A percentile compares a stretch with the other conserved stretches of the same genome.
Conservation (phyloP, 805 yeast species). For the Cyberlindnera galapagoensis region DNA sequence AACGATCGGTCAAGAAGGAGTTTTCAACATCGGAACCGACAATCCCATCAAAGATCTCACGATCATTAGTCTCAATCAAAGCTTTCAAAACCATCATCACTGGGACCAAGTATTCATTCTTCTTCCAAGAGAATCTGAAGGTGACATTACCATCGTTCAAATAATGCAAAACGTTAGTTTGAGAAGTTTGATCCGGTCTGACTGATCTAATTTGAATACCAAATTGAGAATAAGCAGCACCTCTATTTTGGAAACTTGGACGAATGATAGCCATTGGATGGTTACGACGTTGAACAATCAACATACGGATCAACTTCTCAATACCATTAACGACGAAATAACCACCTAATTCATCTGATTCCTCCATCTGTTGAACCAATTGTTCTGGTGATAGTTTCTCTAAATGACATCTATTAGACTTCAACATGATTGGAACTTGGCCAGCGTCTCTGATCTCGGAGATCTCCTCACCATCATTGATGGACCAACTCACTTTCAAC, state of each 20-base stretch:
- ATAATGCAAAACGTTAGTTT: slow-evolving; percentile 95
- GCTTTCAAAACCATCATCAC: slow-evolving; percentile 91
- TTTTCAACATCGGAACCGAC: slow-evolving; percentile 83
- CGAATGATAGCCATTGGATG: slow-evolving; percentile 98
- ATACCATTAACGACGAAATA: slow-evolving; percentile 93
- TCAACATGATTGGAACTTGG: slow-evolving; percentile 83
- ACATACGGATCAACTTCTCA: slow-evolving; percentile 93
- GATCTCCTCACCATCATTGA: slow-evolving; percentile 81
- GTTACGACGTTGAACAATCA: slow-evolving; percentile 95
- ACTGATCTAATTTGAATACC: slow-evolving; percentile 95
- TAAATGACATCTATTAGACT: slow-evolving; percentile 86
- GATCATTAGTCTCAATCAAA: slow-evolving; percentile 80
- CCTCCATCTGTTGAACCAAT: slow-evolving; percentile 75
- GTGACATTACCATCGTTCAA: slow-evolving; percentile 94
- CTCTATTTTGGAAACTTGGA: slow-evolving; percentile 91
- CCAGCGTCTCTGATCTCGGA: slow-evolving; percentile 88
- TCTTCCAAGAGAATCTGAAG: slow-evolving; percentile 94
- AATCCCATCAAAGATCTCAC: slow-evolving; percentile 94
- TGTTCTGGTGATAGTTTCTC: slow-evolving; percentile 78
- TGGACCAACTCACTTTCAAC: slow-evolving; percentile 76
- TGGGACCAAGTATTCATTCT: slow-evolving; percentile 91
- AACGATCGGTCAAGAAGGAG: slow-evolving; percentile 95
- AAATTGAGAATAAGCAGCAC: slow-evolving; percentile 77
- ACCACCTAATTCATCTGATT: slow-evolving; percentile 94
- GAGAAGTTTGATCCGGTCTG: slow-evolving; percentile 96